Percentiles rank a stretch among this genome's conserved stretches.
Evolutionary conservation across 768 basidiomycete species (phyloP).

Genomic region (Phaffia australis): DNA sequence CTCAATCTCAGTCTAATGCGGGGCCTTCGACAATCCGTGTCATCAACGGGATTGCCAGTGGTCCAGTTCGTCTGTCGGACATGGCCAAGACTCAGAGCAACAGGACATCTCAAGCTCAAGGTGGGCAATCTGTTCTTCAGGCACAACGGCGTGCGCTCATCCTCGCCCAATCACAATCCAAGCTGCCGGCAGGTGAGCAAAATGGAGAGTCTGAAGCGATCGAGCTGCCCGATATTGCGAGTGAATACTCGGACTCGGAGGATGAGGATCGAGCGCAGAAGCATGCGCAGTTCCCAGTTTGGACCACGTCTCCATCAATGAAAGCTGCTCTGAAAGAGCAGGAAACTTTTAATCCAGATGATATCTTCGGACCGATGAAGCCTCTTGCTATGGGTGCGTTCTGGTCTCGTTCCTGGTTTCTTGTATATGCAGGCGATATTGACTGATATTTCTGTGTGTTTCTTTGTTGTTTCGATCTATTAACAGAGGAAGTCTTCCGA

Average conservation of each 20-base stretch:
- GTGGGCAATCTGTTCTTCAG: slow-evolving; percentile 10
- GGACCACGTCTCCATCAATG: slow-evolving; percentile 87
- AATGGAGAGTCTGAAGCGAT: slow-evolving; percentile 38
- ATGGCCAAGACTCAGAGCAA: slow-evolving; percentile 16
- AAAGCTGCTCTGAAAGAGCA: slow-evolving; percentile 67
- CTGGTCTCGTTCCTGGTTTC: slow-evolving; percentile 34
- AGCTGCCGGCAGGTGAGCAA: slow-evolving; percentile 1
- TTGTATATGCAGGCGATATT: no score
- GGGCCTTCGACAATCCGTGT: slow-evolving; percentile 15
- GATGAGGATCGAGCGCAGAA: slow-evolving; percentile 67
- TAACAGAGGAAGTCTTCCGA: slow-evolving; percentile 58
- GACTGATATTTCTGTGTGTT: not conserved
- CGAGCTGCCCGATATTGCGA: slow-evolving; percentile 88
- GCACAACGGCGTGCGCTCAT: slow-evolving; percentile 21
- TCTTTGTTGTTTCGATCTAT: not conserved
- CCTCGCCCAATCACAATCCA: slow-evolving; percentile 6
- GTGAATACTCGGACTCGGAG: slow-evolving; percentile 93
- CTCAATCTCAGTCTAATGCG: not conserved
- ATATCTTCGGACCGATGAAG: slow-evolving; percentile 80
- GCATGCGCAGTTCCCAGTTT: slow-evolving; percentile 59
- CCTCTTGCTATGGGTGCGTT: slow-evolving; percentile 61
- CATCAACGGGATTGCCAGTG: slow-evolving; percentile 12
- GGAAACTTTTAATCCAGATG: slow-evolving; percentile 64
- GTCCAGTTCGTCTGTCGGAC: slow-evolving; percentile 22
- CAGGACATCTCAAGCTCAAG: slow-evolving; percentile 19